A percentile compares a stretch with the other conserved stretches of the same genome.
phyloP scores from a whole-genome alignment of 2,329 filamentous ascomycete species.

The Stemphylium beticola region DNA sequence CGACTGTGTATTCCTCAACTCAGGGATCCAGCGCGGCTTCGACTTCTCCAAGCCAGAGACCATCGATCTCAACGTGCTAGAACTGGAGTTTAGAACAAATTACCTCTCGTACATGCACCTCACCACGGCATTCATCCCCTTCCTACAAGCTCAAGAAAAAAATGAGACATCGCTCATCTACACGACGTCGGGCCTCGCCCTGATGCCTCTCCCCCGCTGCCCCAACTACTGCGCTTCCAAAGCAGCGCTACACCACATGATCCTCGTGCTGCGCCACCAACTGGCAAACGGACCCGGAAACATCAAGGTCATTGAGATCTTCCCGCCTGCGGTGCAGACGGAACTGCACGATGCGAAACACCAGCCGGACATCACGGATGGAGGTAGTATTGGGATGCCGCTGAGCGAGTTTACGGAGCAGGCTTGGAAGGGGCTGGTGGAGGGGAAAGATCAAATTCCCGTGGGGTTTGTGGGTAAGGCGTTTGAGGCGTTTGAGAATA shows the following conservation, averaged over 20 bases:
- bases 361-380: constrained; percentile 60
- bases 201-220: constrained; percentile 56
- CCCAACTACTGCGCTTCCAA: constrained; percentile 63
- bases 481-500: constrained; percentile 56
- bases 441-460: constrained; percentile 60
- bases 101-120: constrained; percentile 58
- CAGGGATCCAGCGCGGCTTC: constrained; percentile 59
- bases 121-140: constrained; percentile 58
- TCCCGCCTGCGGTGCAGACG: constrained; percentile 63
- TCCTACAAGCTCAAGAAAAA: constrained; percentile 54
- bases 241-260: constrained; percentile 62
- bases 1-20: constrained; percentile 61
- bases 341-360: constrained; percentile 63
- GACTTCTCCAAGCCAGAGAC: constrained; percentile 57
- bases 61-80: constrained; percentile 53
- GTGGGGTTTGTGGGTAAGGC: constrained; percentile 53
- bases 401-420: constrained; percentile 59
- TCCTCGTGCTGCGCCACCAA: constrained; percentile 60
- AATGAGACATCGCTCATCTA: constrained; percentile 53
- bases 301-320: constrained; percentile 62
- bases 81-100: constrained; percentile 58
- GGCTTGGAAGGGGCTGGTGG: constrained; percentile 54
- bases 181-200: constrained; percentile 59
- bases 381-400: constrained; percentile 60
- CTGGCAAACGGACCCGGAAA: constrained; percentile 53